Base-by-base conservation (phyloP, 805 yeast species). In the Ogataea ramenticola region DNA sequence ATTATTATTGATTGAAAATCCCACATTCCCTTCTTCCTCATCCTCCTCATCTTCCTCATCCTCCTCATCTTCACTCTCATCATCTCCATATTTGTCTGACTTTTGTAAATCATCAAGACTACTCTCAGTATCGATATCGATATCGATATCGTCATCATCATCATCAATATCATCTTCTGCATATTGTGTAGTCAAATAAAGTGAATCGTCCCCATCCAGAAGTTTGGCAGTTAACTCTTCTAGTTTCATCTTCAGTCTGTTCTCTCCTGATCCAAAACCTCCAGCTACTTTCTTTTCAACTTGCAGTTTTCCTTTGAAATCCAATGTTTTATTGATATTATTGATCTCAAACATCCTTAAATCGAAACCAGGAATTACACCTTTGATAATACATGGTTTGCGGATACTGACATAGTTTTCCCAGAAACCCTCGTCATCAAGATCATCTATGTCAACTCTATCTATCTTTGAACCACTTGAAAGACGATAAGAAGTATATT, bases 161-260 rank as follows among this genome's bases (percentile, higher is more conserved):
- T 29, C 12, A 14, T 29, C 12, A 4, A 61, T 61, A 24, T 65
- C 72, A 46, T 74, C 74, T 40, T 73, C 80, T 3, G 50, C 63
- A 53, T 84, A 84, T 50, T 84, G 90, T 0, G 90, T 84, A 1
- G 90, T 84, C 56, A 83, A 64, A 50, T 84, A 83, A 45, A 74
- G 68, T 0, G 67, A 60, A 26, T 61, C 70, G 16, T 74, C 75
- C 1, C 76, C 79, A 3, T 52, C 38, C 26, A 56, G 44, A 24
- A 80, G 51, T 46, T 61, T 65, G 0, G 60, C 55, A 42, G 80
- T 57, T 39, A 84, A 69, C 17, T 78, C 77, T 0, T 54, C 54
- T 46, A 83, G 67, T 2, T 64, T 58, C 77, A 81, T 70, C 43
- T 69, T 68, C 15, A 70, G 58, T 49, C 89, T 64, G 44, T 67